Percentiles rank a stretch among this genome's conserved stretches.
These are phyloP conservation scores for Annulohypoxylon stygium DNA, from an alignment of 495 filamentous ascomycete species.

Conservation along the genomic window DNA sequence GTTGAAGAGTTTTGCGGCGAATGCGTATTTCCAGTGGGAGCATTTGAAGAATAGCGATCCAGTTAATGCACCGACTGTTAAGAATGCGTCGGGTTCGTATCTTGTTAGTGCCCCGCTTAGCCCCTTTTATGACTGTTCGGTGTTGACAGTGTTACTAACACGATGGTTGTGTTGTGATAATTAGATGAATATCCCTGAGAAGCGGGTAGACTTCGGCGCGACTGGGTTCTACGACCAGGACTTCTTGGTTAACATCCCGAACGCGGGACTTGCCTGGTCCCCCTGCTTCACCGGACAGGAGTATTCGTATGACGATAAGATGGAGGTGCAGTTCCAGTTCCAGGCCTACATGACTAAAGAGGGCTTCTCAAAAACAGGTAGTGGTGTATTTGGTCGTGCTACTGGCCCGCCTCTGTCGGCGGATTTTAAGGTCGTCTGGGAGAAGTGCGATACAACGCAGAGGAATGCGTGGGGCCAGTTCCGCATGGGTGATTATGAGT, in stretches of 20 bases:
- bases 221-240: constrained; percentile 29
- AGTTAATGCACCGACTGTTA: constrained; percentile 26
- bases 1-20: constrained; percentile 37
- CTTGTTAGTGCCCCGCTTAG: constrained; percentile 6
- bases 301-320: constrained; percentile 43
- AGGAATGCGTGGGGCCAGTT: constrained; percentile 43
- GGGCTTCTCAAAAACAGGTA: constrained; percentile 33
- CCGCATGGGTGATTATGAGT: constrained; percentile 40
- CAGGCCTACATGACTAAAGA: constrained; percentile 42
- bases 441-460: constrained; percentile 35
- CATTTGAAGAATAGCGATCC: constrained; percentile 33
- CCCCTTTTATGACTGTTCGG: not conserved
- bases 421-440: constrained; percentile 35
- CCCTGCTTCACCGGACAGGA: constrained; percentile 42
- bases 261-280: constrained; percentile 29
- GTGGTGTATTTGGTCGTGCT: constrained; percentile 34
- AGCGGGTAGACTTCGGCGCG: constrained; percentile 26
- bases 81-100: constrained; percentile 42
- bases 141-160: not conserved
- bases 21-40: constrained; percentile 45
- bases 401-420: constrained; percentile 33
- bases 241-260: constrained; percentile 36
- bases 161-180: not conserved
- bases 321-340: constrained; percentile 45
- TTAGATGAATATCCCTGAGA: constrained; percentile 37